These are phyloP conservation scores for Gymnopilus junonius DNA, from an alignment of 768 basidiomycete genomes.

Conservation along the genomic window DNA sequence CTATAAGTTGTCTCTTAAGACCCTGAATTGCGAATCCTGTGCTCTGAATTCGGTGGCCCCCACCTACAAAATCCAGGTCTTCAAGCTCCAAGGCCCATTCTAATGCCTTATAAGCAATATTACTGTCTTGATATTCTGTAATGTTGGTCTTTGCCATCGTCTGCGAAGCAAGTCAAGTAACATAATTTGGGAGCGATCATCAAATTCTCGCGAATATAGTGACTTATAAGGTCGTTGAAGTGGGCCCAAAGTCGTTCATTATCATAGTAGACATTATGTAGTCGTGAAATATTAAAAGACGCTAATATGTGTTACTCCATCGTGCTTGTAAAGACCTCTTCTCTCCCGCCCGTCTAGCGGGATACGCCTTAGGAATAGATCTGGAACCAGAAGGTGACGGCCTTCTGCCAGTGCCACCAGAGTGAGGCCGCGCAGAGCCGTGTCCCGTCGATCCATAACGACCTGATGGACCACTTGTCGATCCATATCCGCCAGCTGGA, in stretches of 20 bases:
- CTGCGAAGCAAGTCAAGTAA: too few relatives aligned
- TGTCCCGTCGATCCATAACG: background rate
- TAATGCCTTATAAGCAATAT: too few relatives aligned
- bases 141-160: too few relatives aligned
- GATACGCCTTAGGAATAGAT: background rate
- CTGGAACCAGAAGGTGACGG: background rate
- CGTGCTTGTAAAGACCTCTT: background rate
- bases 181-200: too few relatives aligned
- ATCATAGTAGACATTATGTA: background rate
- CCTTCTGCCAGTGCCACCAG: background rate
- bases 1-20: too few relatives aligned
- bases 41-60: too few relatives aligned
- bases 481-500: background rate
- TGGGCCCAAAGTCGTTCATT: background rate
- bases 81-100: too few relatives aligned
- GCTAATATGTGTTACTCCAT: background rate
- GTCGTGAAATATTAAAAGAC: background rate
- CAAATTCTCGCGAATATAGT: too few relatives aligned
- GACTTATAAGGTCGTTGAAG: background rate
- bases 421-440: background rate
- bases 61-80: too few relatives aligned
- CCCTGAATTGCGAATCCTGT: too few relatives aligned
- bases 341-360: background rate
- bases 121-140: too few relatives aligned
- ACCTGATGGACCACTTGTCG: background rate